Evolutionary conservation across 2,329 filamentous ascomycete genomes (phyloP), one percentile per base, ranked within the genome.

Genomic region (Alternaria solani): DNA sequence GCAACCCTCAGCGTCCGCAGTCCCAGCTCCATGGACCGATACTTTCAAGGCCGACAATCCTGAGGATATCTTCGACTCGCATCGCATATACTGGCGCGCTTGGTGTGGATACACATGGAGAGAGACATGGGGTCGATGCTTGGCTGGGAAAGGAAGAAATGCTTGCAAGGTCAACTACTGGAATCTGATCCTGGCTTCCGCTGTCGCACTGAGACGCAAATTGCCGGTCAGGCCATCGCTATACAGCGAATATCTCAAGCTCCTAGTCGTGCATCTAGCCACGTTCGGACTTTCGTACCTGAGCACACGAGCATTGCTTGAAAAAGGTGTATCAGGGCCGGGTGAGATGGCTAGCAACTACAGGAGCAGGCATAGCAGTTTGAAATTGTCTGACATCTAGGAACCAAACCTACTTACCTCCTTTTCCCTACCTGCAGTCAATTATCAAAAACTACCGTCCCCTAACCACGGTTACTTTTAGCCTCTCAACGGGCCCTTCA

Each of bases 161-260:
- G 0, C 82, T 94, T 85, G 82, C 52, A 94, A 94, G 78, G 76
- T 92, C 51, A 69, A 64, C 56, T 71, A 65, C 28, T 86, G 94
- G 77, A 94, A 95, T 75, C 83, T 95, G 12, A 84, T 95, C 63
- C 85, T 92, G 23, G 90, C 91, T 1, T 95, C 91, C 71, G 85
- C 91, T n/a, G 82, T 92, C 5, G 81, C 92, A 2, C 83, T 95
- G 59, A 95, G 94, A 80, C 92, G 94, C 79, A 89, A 88, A 69
- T 85, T 95, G n/a, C 91, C 92, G 14, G 94, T 94, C 75, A 92
- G 95, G 74, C 91, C 92, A 0, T 91, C 90, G 69, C 87, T 87
- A 32, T 85, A 89, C 53, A 94, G 95, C 74, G 85, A 89, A 2
- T 92, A 95, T 70, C 81, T 95, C 5, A 80, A 86, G 32, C 86